These are phyloP conservation scores for Carex myosuroides DNA, from an alignment of 176 grass and related monocot species.

Conservation along the genomic window DNA sequence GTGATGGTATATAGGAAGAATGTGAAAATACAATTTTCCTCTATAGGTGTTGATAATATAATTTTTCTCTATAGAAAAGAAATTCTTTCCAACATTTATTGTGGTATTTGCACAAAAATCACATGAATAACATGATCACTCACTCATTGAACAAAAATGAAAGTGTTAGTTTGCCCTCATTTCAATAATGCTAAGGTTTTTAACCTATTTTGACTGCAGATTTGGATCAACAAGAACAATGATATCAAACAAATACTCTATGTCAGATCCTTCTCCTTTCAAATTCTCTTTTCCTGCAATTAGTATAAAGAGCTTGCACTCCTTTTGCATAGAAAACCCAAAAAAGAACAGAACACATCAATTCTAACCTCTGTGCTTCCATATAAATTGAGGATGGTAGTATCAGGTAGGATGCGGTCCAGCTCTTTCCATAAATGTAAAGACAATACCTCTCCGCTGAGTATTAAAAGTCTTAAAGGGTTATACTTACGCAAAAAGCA, in stretches of 20 bases:
- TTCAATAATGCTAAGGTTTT: background rate
- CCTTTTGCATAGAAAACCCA: background rate
- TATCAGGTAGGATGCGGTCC: conserved; percentile 40
- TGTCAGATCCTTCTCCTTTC: background rate
- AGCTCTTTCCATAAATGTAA: conserved; percentile 59
- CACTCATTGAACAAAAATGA: background rate
- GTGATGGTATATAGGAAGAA: conserved; percentile 13
- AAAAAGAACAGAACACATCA: background rate
- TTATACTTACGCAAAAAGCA: conserved; percentile 35
- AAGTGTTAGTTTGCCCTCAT: background rate
- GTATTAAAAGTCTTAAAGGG: conserved; percentile 58
- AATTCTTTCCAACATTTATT: background rate
- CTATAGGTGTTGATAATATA: background rate
- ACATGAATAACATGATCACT: background rate
- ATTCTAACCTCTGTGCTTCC: conserved; percentile 81
- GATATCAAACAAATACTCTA: background rate
- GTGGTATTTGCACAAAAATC: background rate
- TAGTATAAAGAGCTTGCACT: background rate
- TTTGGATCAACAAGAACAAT: background rate
- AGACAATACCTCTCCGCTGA: conserved; percentile 69
- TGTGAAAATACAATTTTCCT: conserved; percentile 6
- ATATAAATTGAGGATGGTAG: conserved; percentile 73
- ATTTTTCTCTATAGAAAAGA: background rate
- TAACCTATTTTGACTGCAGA: background rate
- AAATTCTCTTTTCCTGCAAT: background rate